These are phyloP conservation scores for Bertia moriformis DNA, from an alignment of 2,329 filamentous ascomycete species.

Conservation along the genomic window DNA sequence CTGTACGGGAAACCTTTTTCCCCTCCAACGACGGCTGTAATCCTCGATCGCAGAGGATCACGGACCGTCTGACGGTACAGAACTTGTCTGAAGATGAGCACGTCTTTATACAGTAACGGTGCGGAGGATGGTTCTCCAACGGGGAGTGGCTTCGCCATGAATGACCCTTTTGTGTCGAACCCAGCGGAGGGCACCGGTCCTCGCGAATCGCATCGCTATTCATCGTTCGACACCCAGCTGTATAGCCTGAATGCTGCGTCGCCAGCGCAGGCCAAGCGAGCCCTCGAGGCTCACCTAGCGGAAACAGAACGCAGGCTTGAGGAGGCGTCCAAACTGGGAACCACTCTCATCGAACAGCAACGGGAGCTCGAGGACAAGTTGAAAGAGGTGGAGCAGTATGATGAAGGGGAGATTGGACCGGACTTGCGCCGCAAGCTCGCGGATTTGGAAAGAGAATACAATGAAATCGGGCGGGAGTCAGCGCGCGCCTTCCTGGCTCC, in stretches of 20 bases:
- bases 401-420: slow-evolving; percentile 64
- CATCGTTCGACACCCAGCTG: slow-evolving; percentile 66
- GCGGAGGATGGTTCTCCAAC: too few species aligned
- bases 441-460: slow-evolving; percentile 87
- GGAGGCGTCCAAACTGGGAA: slow-evolving; percentile 80
- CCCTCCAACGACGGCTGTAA: too few species aligned
- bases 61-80: too few species aligned
- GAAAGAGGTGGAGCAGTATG: slow-evolving; percentile 67
- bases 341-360: slow-evolving; percentile 73
- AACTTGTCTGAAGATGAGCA: too few species aligned
- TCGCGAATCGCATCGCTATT: slow-evolving; percentile 47
- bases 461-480: slow-evolving; percentile 80
- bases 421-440: slow-evolving; percentile 71
- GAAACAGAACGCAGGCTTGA: slow-evolving; percentile 86
- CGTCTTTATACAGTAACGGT: too few species aligned
- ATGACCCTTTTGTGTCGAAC: slow-evolving; percentile 43
- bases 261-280: slow-evolving; percentile 73
- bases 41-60: too few species aligned
- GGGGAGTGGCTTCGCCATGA: slow-evolving; percentile 13
- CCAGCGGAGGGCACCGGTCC: slow-evolving; percentile 25
- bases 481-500: slow-evolving; percentile 78
- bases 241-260: slow-evolving; percentile 68
- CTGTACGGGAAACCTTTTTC: too few species aligned
- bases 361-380: slow-evolving; percentile 69
- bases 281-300: slow-evolving; percentile 76